Base-by-base conservation (phyloP, 805 yeast species). In the Ascoidea rubescens region DNA sequence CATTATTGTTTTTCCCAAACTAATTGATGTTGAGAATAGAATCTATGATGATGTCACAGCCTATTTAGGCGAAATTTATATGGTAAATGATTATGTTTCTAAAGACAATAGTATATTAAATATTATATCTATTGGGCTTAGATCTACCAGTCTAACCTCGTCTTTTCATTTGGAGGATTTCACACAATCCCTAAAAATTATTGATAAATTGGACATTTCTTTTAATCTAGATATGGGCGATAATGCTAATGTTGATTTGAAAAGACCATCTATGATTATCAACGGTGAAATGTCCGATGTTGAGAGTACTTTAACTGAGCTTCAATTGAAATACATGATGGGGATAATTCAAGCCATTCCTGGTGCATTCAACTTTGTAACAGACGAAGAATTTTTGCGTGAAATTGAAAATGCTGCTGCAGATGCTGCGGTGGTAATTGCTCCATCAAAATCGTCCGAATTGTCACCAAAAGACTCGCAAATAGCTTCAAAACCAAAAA, bases 21-120 rank as follows among this genome's bases (percentile, higher is more conserved):
- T 77, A 0, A 69, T 73, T 4, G 75, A 73, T 47, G 70, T 70
- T 4, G 62, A 65, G 1, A 21, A 21, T 21, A 62, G 59, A 2
- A 59, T 67, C 2, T 79, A 75, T 59, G 91, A 91, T 60, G 67
- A 75, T 17, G 62, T 91, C 42, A 80, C 84, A 0, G 78, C 84
- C 16, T 79, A 87, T 58, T 71, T 90, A 50, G 99, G 99, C 57
- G 96, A 91, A 61, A 68, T 93, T 7, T 82, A 75, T 57, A 78
- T 89, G 16, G 68, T 72, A 4, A 93, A 90, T 63, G 64, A 64
- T 8, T 89, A 87, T 62, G 60, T 61, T 2, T 58, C 62, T 8
- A 60, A 62, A 2, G 60, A 59, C 5, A 59, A 56, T 1, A 64
- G 60, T 0, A 58, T 70, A 8, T 67, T 78, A 28, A 89, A 87